Conservation (phyloP, 2,329 filamentous ascomycete genomes). For the Ophiostoma perfectum region DNA sequence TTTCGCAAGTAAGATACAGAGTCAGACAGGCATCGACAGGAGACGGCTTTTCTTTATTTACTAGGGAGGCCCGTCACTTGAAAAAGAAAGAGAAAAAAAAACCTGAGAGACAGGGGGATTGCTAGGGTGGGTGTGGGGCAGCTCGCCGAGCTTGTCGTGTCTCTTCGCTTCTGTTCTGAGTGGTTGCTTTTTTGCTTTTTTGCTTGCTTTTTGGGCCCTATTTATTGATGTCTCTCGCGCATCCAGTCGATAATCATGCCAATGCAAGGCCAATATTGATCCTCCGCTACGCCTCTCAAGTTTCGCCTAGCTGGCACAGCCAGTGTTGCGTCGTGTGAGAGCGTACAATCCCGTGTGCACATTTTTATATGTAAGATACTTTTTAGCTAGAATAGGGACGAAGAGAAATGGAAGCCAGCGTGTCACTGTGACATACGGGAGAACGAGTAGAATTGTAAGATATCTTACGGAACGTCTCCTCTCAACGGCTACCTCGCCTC, state of each 20-base stretch:
- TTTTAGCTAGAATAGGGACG: background rate
- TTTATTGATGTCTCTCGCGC: too few species aligned
- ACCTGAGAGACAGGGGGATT: conserved; percentile 1
- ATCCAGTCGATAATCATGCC: too few species aligned
- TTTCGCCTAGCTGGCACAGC: too few species aligned
- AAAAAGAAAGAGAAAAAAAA: background rate
- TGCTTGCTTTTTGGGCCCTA: too few species aligned
- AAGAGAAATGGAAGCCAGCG: background rate
- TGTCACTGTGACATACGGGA: background rate
- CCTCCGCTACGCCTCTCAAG: too few species aligned
- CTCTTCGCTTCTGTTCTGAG: background rate
- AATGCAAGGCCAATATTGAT: too few species aligned
- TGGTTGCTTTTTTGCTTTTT: too few species aligned
- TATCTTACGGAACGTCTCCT: background rate
- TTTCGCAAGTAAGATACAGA: background rate
- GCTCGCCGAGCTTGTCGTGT: background rate
- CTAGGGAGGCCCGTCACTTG: background rate
- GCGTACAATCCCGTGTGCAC: too few species aligned
- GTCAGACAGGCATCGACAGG: background rate
- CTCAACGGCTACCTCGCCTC: background rate
- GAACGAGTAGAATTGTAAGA: background rate
- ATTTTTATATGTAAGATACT: background rate
- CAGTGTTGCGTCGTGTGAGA: too few species aligned
- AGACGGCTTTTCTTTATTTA: background rate
- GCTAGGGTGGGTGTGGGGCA: conserved; percentile 6